A percentile compares a stretch with the other conserved stretches of the same genome.
Conservation (phyloP, 805 yeast species). For the Debaryomyces castellii region DNA sequence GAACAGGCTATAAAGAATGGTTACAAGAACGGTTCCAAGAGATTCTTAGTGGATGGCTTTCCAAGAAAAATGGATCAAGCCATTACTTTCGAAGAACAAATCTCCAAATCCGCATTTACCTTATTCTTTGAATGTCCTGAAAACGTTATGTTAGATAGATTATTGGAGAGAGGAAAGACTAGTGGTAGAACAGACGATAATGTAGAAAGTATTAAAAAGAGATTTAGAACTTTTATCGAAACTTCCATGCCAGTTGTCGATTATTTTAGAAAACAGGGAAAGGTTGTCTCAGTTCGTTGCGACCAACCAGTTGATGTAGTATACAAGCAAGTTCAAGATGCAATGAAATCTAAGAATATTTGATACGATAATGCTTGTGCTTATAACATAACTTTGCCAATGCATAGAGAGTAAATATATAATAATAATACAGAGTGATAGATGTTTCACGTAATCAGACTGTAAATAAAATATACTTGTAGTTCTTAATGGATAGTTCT, state of each 20-base stretch:
- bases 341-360: conserved; percentile 48
- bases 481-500: too few species aligned
- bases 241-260: conserved; percentile 95
- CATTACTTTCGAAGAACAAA: conserved; percentile 76
- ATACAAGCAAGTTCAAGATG: conserved; percentile 63
- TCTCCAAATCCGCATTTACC: conserved; percentile 69
- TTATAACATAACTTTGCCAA: neutral
- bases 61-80: conserved; percentile 99
- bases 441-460: neutral
- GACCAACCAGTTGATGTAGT: conserved; percentile 80
- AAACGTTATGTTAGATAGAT: conserved; percentile 76
- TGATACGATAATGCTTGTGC: conserved; percentile 1
- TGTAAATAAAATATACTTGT: too few species aligned
- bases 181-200: conserved; percentile 95
- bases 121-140: conserved; percentile 83
- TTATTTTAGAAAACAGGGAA: conserved; percentile 67
- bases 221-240: conserved; percentile 82
- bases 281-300: conserved; percentile 78
- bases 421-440: neutral
- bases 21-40: conserved; percentile 47
- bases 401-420: neutral
- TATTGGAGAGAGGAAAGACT: conserved; percentile 89
- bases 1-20: conserved; percentile 72
- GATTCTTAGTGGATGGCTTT: conserved; percentile 90
- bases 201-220: conserved; percentile 82